phyloP scores from a whole-genome alignment of 202 grass and related monocot genomes.

The Schoenoplectus triqueter region DNA sequence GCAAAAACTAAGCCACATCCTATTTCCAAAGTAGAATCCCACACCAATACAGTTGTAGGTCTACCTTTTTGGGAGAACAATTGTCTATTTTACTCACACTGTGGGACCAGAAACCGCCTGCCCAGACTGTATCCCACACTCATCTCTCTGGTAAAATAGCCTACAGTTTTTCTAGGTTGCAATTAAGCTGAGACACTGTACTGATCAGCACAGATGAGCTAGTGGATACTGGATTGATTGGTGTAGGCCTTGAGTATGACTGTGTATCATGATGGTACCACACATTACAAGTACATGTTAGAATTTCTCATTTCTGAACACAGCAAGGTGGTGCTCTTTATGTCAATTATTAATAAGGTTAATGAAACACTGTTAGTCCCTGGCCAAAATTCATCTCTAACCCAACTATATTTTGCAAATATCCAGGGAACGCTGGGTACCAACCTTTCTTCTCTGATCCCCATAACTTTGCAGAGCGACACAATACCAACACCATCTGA shows the following conservation, averaged over 20 bases:
- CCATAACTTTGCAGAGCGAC: slow-evolving; percentile 16
- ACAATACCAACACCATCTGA: slow-evolving; percentile 35
- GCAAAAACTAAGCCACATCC: neutral
- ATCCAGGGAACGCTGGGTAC: slow-evolving; percentile 45
- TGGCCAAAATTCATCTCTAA: neutral
- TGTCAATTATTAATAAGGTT: neutral
- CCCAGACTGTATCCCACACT: no score
- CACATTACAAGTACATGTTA: neutral
- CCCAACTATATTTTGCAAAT: slow-evolving; percentile 28
- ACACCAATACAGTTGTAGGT: no score
- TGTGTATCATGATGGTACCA: slow-evolving; percentile 8
- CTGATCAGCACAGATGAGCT: neutral
- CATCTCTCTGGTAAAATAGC: neutral
- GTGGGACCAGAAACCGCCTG: no score
- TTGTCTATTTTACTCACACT: no score
- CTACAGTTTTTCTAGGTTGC: neutral
- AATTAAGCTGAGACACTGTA: neutral
- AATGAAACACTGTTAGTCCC: neutral
- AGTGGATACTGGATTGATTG: neutral
- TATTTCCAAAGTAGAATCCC: no score
- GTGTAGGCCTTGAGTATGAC: neutral
- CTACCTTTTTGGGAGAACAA: no score
- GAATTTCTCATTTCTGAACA: neutral
- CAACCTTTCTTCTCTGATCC: slow-evolving; percentile 40
- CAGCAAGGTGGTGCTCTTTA: neutral